phyloP scores from a whole-genome alignment of 2,329 filamentous ascomycete species.

The Fusarium staphyleae region DNA sequence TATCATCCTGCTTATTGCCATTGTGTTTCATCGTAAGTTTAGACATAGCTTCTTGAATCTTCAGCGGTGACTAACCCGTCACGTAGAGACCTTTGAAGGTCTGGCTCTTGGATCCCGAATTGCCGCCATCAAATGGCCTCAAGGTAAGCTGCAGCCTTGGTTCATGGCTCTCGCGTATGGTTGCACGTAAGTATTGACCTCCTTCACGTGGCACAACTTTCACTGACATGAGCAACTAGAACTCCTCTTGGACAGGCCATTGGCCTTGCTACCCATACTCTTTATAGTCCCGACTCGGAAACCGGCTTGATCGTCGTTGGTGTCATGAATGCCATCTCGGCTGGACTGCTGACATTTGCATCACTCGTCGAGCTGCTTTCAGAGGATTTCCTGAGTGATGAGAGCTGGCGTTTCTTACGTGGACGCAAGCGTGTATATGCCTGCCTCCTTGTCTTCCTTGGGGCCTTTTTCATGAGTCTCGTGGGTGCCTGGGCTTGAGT shows the following conservation, averaged over 20 bases:
- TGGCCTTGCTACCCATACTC: conserved; percentile 70
- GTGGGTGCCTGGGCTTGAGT: conserved; percentile 68
- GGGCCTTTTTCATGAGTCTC: conserved; percentile 68
- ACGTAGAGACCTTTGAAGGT: conserved; percentile 57
- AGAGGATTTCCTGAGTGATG: conserved; percentile 73
- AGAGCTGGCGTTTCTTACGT: conserved; percentile 64
- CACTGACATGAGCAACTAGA: conserved; percentile 45
- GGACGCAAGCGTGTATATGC: conserved; percentile 62
- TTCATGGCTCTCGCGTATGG: conserved; percentile 66
- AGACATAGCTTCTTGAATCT: rapidly evolving
- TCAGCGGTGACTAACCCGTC: conserved; percentile 5
- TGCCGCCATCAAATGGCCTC: conserved; percentile 58
- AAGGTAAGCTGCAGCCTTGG: conserved; percentile 57
- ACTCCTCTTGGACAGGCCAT: conserved; percentile 78
- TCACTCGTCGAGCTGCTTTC: conserved; percentile 75
- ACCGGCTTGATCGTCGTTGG: conserved; percentile 74
- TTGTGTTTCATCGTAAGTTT: conserved; percentile 71
- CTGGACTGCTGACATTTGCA: conserved; percentile 74
- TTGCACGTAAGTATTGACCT: conserved; percentile 51
- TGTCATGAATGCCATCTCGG: conserved; percentile 76
- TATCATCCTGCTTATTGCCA: conserved; percentile 79
- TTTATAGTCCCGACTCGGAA: conserved; percentile 73
- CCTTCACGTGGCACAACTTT: not conserved
- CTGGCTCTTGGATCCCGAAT: conserved; percentile 71
- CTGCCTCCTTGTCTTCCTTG: conserved; percentile 63